These are phyloP conservation scores for Austroboletus novae-zelandiae DNA, from an alignment of 1,284 basidiomycete genomes.

Conservation along the genomic window DNA sequence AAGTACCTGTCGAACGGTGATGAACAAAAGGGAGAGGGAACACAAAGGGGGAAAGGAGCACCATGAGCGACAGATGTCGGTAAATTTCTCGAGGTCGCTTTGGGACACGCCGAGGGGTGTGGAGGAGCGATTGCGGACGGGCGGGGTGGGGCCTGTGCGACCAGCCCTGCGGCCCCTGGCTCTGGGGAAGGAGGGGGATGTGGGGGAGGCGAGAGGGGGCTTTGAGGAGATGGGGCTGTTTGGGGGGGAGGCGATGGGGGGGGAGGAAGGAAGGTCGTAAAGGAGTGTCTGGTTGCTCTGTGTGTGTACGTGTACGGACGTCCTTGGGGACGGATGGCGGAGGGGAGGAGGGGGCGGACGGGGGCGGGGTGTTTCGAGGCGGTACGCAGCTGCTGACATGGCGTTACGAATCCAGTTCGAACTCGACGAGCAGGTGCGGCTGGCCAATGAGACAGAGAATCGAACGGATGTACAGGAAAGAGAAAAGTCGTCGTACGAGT, in stretches of 20 bases:
- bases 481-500: conserved; percentile 3
- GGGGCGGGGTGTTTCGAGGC: conserved; percentile 59
- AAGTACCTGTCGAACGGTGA: conserved; percentile 59
- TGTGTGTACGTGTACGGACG: conserved; percentile 41
- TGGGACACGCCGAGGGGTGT: conserved; percentile 59
- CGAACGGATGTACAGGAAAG: conserved; percentile 20
- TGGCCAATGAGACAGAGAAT: conserved; percentile 13
- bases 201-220: conserved; percentile 45
- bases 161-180: conserved; percentile 47
- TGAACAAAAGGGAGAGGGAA: conserved; percentile 2
- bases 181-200: conserved; percentile 55
- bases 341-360: conserved; percentile 64
- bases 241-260: conserved; percentile 48
- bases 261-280: conserved; percentile 70
- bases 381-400: conserved; percentile 62
- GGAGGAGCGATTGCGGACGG: conserved; percentile 53
- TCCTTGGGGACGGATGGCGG: conserved; percentile 48
- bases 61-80: conserved; percentile 72
- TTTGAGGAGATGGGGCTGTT: conserved; percentile 42
- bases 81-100: conserved; percentile 70
- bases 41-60: conserved; percentile 28
- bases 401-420: conserved; percentile 36
- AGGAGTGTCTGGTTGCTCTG: conserved; percentile 50
- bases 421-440: conserved; percentile 15
- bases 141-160: conserved; percentile 47